Base-by-base conservation (phyloP, 106 monocot genomes). In the Gastrodia elata region DNA sequence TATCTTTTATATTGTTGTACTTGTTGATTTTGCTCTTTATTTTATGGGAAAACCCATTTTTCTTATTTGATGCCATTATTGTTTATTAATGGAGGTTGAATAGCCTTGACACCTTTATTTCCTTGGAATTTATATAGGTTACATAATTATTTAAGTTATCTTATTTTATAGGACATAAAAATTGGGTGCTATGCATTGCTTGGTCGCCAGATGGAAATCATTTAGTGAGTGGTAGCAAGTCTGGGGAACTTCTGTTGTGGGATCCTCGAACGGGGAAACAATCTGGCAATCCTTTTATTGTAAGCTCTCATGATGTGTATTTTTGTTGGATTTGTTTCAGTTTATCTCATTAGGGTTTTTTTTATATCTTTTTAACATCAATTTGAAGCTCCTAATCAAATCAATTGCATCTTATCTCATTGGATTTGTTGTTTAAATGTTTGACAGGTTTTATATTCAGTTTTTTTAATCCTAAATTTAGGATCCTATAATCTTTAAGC, bases 151-250 rank as follows among this genome's bases (percentile, higher is more conserved):
- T 43, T 39, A 73, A 0, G 14, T 71, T 46, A 48, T 13, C 39
- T 34, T 71, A 8, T 70, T 76, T 0, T 70, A 55, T 72, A 97
- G 96, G 96, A 37, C 96, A 97, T 80, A 97, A 97, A 75, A 88
- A 92, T 77, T 97, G 96, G 96, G 96, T 97, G 16, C 84, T 97
- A 38, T 89, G 64, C 36, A 78, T 92, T 81, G 92, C 90, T 73
- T 97, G 96, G 96, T 97, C 96, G 61, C 84, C 96, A 20, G 96
- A 97, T 86, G 89, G 92, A 42, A 92, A 88, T 68, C 84, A 90
- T 71, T 86, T 97, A 32, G 92, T 84, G 30, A 97, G 96, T 71
- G 96, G 96, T 38, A 97, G 96, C 82, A 97, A 88, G 74, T 43
- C 90, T 57, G 96, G 96, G 81, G 96, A 97, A 65, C 90, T 97